Base-by-base conservation (phyloP, 2,329 filamentous ascomycete genomes). In the Paraconiothyrium sp. region DNA sequence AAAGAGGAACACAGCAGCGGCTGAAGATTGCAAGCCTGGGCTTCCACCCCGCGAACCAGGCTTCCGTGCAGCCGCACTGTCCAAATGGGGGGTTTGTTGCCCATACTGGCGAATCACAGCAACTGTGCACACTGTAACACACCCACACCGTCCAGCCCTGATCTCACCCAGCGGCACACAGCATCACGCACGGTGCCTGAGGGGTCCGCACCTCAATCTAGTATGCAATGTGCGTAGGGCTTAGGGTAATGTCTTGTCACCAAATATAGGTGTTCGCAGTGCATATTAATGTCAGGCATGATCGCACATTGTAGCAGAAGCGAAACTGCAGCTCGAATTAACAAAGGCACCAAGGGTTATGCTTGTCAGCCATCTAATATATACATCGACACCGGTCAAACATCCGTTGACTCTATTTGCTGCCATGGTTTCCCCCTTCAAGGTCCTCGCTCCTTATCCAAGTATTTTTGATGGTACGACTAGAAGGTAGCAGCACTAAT, bases 51-150 rank as follows among this genome's bases (percentile, higher is more conserved):
- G 11, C 46, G 49, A 51, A 37, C 49, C 49, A 20, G 49, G 49
- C 49, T 41, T 41, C 49, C 32, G 52, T 32, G 52, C 52, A 39
- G 27, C 52, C 34, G 37, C 39, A 11, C 22, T 43, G 46, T 20
- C 52, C 24, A 14, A 14, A n/a, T 46, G n/a, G 39, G 52, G n/a
- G 39, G 52, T 27, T 11, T 34, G 37, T 44, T 55, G 39, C 52
- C 32, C 37, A 41, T 34, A 34, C 51, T 24, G 27, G 39, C 54
- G 54, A 37, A 37, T 56, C 54, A 56, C 54, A 39, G 41, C 43
- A 20, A 37, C 54, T 37, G 43, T 56, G 54, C 54, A 47, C 39
- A 24, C 4, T 46, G 27, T 22, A 41, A 22, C 50, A 35, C 50
- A 30, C 35, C 9, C 35, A 30, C 6, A 22, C 50, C 13, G 8